phyloP scores from a whole-genome alignment of 805 yeast species.

The Myxozyma vanderwaltii region DNA sequence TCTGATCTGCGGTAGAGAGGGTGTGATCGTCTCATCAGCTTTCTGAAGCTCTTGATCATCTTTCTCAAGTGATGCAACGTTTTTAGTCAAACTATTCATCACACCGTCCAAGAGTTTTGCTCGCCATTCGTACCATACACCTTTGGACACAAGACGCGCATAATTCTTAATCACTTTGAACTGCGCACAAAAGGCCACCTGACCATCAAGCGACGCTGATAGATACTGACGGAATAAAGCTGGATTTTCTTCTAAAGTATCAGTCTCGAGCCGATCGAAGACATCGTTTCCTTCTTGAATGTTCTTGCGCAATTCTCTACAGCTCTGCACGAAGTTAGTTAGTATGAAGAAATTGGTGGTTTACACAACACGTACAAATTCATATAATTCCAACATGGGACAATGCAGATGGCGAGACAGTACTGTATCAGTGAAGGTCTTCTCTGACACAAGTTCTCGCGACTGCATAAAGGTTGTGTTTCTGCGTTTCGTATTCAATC shows the following conservation, averaged over 20 bases:
- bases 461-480: constrained; percentile 35
- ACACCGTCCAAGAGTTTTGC: constrained; percentile 53
- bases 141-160: constrained; percentile 56
- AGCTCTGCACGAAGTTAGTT: constrained; percentile 40
- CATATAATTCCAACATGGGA: constrained; percentile 52
- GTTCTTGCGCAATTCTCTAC: constrained; percentile 55
- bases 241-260: constrained; percentile 52
- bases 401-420: constrained; percentile 46
- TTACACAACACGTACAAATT: constrained; percentile 41
- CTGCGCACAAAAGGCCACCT: constrained; percentile 50
- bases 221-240: constrained; percentile 54
- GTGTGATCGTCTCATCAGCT: constrained; percentile 11
- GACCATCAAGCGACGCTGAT: constrained; percentile 45
- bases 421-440: constrained; percentile 44
- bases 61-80: constrained; percentile 29
- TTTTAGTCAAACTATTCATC: constrained; percentile 38
- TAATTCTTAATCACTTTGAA: constrained; percentile 54
- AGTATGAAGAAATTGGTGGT: not conserved
- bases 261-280: constrained; percentile 53
- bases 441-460: constrained; percentile 23
- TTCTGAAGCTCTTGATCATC: constrained; percentile 32
- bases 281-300: constrained; percentile 53
- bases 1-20: constrained; percentile 19
- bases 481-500: constrained; percentile 34
- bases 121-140: constrained; percentile 68